phyloP scores from a whole-genome alignment of 1,284 basidiomycete species.

The Hemileia vastatrix region DNA sequence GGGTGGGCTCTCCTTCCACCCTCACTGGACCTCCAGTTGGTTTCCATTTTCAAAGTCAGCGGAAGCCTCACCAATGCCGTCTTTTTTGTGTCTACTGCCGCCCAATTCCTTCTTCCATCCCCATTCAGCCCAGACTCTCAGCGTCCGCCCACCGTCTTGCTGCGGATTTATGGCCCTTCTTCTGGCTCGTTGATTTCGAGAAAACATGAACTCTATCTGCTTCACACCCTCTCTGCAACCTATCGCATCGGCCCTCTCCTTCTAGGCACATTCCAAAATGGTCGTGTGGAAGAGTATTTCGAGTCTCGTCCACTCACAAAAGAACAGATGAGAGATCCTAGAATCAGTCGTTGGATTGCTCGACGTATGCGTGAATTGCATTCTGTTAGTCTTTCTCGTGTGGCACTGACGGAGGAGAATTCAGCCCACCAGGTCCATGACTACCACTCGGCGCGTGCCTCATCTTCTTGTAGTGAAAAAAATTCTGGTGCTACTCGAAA shows the following conservation, averaged over 20 bases:
- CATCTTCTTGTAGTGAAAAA: too few species aligned
- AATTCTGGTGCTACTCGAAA: too few species aligned
- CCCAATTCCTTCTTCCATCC: slow-evolving; percentile 12
- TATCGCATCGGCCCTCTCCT: slow-evolving; percentile 83
- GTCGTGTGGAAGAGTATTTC: slow-evolving; percentile 85
- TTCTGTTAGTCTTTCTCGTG: slow-evolving; percentile 62
- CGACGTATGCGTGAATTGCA: slow-evolving; percentile 87
- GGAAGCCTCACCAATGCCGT: slow-evolving; percentile 88
- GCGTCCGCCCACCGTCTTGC: slow-evolving; percentile 58
- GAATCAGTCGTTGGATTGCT: slow-evolving; percentile 70
- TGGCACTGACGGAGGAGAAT: too few species aligned
- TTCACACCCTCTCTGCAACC: slow-evolving; percentile 72
- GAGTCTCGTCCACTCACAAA: slow-evolving; percentile 68
- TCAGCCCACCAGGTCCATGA: too few species aligned
- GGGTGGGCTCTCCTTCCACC: slow-evolving; percentile 12
- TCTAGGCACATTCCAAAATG: slow-evolving; percentile 86
- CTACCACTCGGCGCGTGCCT: too few species aligned
- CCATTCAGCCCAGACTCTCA: slow-evolving; percentile 33
- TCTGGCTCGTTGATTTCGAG: slow-evolving; percentile 76
- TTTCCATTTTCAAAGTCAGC: slow-evolving; percentile 45
- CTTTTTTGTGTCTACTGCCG: slow-evolving; percentile 65
- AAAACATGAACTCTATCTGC: slow-evolving; percentile 66
- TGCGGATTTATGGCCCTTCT: slow-evolving; percentile 80
- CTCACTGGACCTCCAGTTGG: not conserved
- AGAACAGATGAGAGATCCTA: slow-evolving; percentile 62